phyloP scores from a whole-genome alignment of 2,329 filamentous ascomycete genomes.

The Escovopsis weberi region DNA sequence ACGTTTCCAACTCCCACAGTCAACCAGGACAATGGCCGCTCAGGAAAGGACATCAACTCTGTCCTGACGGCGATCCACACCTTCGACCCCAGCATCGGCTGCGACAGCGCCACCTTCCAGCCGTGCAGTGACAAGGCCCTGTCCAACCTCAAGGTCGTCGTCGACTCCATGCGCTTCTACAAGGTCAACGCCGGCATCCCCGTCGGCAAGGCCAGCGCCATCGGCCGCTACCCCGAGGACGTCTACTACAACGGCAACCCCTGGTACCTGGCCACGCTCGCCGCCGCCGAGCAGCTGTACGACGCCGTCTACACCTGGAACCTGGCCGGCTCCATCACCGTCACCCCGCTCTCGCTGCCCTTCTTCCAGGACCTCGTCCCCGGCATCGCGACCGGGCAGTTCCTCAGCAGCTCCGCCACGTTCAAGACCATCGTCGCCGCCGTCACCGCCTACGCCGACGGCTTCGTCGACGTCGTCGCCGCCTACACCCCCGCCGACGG shows the following conservation, averaged over 20 bases:
- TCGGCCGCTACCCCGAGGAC: constrained; percentile 60
- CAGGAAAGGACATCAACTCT: constrained; percentile 58
- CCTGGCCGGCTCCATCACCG: constrained; percentile 43
- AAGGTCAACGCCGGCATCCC: constrained; percentile 51
- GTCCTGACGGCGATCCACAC: constrained; percentile 51
- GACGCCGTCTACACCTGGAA: constrained; percentile 62
- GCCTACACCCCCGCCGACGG: constrained; percentile 48
- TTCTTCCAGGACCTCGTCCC: constrained; percentile 59
- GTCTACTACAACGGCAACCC: constrained; percentile 66
- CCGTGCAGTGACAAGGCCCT: constrained; percentile 57
- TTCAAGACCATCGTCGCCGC: constrained; percentile 44
- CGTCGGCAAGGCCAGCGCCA: constrained; percentile 42
- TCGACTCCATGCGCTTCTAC: constrained; percentile 63
- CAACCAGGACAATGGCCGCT: constrained; percentile 44
- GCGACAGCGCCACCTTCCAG: constrained; percentile 61
- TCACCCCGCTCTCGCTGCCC: constrained; percentile 48
- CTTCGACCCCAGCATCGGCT: constrained; percentile 53
- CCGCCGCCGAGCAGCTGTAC: constrained; percentile 68
- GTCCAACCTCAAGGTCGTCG: constrained; percentile 61
- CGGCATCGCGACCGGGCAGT: constrained; percentile 46
- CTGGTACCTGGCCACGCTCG: constrained; percentile 65
- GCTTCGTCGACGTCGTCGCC: constrained; percentile 46
- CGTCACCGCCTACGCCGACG: constrained; percentile 42
- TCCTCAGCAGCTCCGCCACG: constrained; percentile 28
- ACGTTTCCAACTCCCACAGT: constrained; percentile 18